A percentile compares a stretch with the other conserved stretches of the same genome.
These are phyloP conservation scores for Fusarium phyllophilum DNA, from an alignment of 2,329 filamentous ascomycete genomes.

Conservation along the genomic window DNA sequence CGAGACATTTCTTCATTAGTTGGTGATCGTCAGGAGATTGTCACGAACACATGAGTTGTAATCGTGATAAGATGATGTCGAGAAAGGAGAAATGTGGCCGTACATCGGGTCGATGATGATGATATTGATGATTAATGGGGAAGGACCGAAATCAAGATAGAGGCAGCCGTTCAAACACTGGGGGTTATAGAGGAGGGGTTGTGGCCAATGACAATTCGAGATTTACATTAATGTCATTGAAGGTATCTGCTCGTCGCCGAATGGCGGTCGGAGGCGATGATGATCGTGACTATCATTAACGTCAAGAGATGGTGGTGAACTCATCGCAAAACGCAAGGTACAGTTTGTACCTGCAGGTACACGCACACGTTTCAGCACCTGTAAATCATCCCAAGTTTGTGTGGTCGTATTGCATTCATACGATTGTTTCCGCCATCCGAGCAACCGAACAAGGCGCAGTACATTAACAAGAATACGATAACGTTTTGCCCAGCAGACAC, in stretches of 20 bases:
- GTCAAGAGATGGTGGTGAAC: constrained; percentile 12
- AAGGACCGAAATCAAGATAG: background rate
- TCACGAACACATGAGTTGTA: background rate
- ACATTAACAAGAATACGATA: constrained; percentile 23
- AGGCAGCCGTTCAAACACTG: constrained; percentile 2
- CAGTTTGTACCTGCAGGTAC: constrained; percentile 23
- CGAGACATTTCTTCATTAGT: constrained; percentile 17
- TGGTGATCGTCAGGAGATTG: constrained; percentile 34
- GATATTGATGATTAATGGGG: background rate
- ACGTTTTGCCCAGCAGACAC: background rate
- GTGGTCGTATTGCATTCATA: constrained; percentile 1
- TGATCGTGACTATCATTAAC: constrained; percentile 26
- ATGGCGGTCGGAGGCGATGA: constrained; percentile 13
- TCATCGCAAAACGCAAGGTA: background rate
- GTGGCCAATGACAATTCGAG: constrained; percentile 3
- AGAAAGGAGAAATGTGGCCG: background rate
- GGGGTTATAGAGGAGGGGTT: constrained; percentile 10
- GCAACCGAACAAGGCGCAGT: constrained; percentile 14
- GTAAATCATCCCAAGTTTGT: background rate
- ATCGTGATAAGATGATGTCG: constrained; percentile 1
- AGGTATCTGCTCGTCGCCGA: background rate
- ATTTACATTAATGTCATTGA: constrained; percentile 8
- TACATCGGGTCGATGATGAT: background rate
- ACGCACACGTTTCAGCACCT: background rate
- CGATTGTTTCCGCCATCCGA: constrained; percentile 6